Evolutionary conservation across 441 rosid genomes (phyloP).

Genomic region (Gossypium davidsonii): DNA sequence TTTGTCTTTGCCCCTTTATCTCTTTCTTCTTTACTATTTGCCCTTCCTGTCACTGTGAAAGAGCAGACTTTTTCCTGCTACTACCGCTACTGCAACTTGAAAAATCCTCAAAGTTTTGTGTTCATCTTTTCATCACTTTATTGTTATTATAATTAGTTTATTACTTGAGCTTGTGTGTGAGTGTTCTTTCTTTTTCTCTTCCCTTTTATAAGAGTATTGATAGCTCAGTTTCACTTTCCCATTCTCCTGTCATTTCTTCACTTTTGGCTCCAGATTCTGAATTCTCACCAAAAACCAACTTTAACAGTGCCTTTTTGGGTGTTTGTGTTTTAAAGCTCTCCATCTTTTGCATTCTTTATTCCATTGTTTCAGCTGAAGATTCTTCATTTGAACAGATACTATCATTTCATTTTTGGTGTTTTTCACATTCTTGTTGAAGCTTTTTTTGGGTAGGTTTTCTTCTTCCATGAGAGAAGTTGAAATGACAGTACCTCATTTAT

Average conservation of each 20-base stretch:
- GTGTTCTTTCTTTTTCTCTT: not conserved
- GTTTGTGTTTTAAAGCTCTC: not conserved
- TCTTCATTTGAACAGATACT: not conserved
- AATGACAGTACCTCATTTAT: slow-evolving; percentile 44
- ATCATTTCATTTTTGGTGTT: not conserved
- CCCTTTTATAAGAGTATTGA: not conserved
- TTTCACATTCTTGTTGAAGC: not conserved
- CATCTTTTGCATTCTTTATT: not conserved
- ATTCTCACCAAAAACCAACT: not conserved
- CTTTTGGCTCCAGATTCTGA: slow-evolving; percentile 7
- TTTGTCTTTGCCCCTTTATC: not conserved
- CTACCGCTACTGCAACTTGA: not conserved
- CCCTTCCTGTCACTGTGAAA: not conserved
- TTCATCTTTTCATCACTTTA: slow-evolving; percentile 4
- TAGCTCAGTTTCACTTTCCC: slow-evolving; percentile 16
- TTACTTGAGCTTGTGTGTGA: not conserved
- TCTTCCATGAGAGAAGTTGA: slow-evolving; percentile 24
- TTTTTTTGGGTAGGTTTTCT: not conserved
- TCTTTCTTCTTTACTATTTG: not conserved
- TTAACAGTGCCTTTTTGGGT: slow-evolving; percentile 9
- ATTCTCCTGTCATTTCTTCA: slow-evolving; percentile 15
- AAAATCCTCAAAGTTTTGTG: not conserved
- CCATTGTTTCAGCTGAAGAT: not conserved
- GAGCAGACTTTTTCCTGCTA: not conserved
- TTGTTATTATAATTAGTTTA: not conserved